Evolutionary conservation across 139 green algal genomes (phyloP), one percentile per base, ranked within the genome.

Genomic region (Cymbomonas tetramitiformis): DNA sequence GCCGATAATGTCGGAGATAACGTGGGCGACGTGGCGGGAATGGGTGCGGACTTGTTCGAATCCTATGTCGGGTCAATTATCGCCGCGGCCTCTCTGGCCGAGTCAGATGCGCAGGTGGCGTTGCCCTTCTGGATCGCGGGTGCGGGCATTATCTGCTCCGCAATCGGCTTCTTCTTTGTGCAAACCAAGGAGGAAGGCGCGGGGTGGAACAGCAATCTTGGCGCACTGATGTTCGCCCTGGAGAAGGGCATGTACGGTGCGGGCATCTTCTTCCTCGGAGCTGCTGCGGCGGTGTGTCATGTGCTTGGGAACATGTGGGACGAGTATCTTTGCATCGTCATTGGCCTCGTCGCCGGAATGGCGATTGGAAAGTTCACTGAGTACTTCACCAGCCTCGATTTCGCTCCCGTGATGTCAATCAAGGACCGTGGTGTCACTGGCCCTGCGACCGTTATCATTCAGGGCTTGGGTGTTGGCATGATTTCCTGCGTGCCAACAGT

Each of bases 1-100:
- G 76, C 76, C 18, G 76, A 83, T 34, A 69, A 73, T 52, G 73
- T 83, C 25, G 73, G 73, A n/a, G 74, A 81, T 61, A 84, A 84
- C 67, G 77, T 84, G 38, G 77, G 77, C 33, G 77, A 84, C 62
- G 56, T 71, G 24, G 73, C 77, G 19, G 77, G 63, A 58, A 74
- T 73, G 50, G 77, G 74, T 26, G 69, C 77, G 6, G 77, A 84
- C 46, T 60, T 82, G 7, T 82, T 82, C 58, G 77, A 76, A 50
- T 76, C 67, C 33, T 79, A 64, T 46, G 52, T 61, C 8, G 58
- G 56, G 3, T 72, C 64, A 30, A 65, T 74, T 29, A 69, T 74
- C 46, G 70, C 70, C 28, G 36, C 64, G 24, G 58, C 64, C 28
- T 24, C 58, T 23, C 58, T 77, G 5, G 56, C 65, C n/a, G 32